phyloP scores from a whole-genome alignment of 1,284 basidiomycete genomes.

The Porodaedalea pini region DNA sequence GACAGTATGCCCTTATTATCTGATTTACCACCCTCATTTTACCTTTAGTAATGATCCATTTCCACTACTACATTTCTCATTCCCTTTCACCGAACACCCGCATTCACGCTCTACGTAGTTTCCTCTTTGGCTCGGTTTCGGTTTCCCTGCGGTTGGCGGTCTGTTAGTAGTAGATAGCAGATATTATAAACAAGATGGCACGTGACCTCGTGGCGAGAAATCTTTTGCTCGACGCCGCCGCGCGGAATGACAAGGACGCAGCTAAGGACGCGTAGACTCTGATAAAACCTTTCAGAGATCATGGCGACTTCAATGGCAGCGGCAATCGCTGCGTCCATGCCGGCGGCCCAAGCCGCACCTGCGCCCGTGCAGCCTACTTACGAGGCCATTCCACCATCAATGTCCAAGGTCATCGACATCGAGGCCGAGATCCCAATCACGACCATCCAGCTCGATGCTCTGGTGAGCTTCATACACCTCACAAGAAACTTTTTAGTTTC shows the following conservation, averaged over 20 bases:
- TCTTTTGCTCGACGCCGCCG: not conserved
- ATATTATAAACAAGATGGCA: not conserved
- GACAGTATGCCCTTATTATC: too few relatives aligned
- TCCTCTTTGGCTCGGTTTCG: too few relatives aligned
- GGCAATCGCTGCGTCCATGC: conserved; percentile 79
- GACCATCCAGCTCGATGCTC: conserved; percentile 76
- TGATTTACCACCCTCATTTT: too few relatives aligned
- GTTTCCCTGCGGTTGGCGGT: too few relatives aligned
- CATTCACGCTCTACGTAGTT: too few relatives aligned
- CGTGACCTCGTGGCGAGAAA: not conserved
- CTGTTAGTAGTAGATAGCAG: too few relatives aligned
- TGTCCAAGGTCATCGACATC: conserved; percentile 87
- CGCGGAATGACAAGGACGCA: not conserved
- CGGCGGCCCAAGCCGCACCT: conserved; percentile 56
- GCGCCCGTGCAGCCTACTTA: conserved; percentile 61
- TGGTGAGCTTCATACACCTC: conserved; percentile 52
- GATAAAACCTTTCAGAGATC: too few relatives aligned
- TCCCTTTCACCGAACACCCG: too few relatives aligned
- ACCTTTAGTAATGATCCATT: too few relatives aligned
- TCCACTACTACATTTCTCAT: too few relatives aligned
- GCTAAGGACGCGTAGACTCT: not conserved
- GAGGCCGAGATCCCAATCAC: conserved; percentile 82
- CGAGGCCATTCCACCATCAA: conserved; percentile 82
- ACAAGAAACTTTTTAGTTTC: not conserved
- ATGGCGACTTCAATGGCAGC: conserved; percentile 82